A percentile compares a stretch with the other conserved stretches of the same genome.
Conservation (phyloP, 208 protist species). For the Wallacemonas rigidus region DNA sequence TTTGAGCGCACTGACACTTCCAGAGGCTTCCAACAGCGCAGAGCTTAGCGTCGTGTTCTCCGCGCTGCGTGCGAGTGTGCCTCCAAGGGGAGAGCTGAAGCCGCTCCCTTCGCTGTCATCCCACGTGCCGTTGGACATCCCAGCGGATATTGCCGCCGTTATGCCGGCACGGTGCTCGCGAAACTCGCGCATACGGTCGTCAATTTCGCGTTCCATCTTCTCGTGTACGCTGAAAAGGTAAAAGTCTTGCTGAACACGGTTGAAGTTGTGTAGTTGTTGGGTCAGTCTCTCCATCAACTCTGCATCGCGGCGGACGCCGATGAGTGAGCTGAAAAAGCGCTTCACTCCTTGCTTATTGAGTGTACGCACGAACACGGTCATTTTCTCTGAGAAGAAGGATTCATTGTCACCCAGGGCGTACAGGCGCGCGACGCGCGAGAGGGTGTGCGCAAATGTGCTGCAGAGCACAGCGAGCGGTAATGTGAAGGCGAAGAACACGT, state of each 20-base stretch:
- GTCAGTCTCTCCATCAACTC: conserved; percentile 11
- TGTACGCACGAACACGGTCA: background rate
- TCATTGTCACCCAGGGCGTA: conserved; percentile 4
- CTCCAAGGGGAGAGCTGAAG: background rate
- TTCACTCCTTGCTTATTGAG: background rate
- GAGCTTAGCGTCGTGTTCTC: background rate
- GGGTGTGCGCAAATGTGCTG: conserved; percentile 7
- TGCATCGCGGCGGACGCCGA: conserved; percentile 19
- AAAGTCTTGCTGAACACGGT: conserved; percentile 14
- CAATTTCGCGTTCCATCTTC: conserved; percentile 12
- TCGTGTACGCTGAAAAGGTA: conserved; percentile 12
- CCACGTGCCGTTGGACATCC: too few relatives aligned
- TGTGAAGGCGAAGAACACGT: conserved; percentile 10
- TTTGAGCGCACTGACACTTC: background rate
- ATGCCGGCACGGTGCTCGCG: conserved; percentile 3
- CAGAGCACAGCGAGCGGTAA: conserved; percentile 18
- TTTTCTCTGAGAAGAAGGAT: background rate
- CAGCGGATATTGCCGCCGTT: background rate
- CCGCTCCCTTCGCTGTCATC: conserved; percentile 5
- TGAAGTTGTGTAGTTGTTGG: conserved; percentile 14
- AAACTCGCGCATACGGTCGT: conserved; percentile 14
- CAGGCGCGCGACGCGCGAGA: conserved; percentile 4
- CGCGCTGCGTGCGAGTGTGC: background rate
- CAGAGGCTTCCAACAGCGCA: background rate
- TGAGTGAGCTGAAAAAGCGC: background rate